Evolutionary conservation across 192 early-diverging fungal genomes (phyloP).

Genomic region (Mortierella claussenii): DNA sequence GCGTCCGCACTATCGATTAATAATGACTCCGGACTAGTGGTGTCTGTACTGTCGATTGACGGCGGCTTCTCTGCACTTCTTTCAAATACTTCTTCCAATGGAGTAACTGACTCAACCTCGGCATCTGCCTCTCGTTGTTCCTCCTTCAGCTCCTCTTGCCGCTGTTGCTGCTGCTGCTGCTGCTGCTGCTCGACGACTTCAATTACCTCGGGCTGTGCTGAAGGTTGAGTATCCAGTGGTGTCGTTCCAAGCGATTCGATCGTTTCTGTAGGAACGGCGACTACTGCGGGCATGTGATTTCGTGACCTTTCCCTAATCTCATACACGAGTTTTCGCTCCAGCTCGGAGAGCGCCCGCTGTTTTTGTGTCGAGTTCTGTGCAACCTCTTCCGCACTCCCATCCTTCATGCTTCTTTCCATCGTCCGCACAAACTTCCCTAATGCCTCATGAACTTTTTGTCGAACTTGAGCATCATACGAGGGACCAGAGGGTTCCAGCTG

Average conservation of each 20-base stretch:
- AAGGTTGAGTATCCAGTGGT: not conserved
- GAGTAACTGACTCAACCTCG: too few relatives aligned
- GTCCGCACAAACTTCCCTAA: constrained; percentile 11
- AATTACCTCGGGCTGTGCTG: not conserved
- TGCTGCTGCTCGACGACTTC: too few relatives aligned
- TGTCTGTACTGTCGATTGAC: too few relatives aligned
- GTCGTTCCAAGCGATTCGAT: not conserved
- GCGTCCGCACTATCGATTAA: too few relatives aligned
- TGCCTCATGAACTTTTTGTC: constrained; percentile 4
- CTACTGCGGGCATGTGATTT: not conserved
- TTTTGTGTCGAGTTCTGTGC: not conserved
- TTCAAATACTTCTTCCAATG: too few relatives aligned
- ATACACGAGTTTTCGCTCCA: constrained; percentile 27
- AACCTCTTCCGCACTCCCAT: not conserved
- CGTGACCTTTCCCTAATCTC: constrained; percentile 25
- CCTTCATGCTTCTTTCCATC: not conserved
- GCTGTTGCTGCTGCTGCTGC: too few relatives aligned
- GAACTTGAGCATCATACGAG: not conserved
- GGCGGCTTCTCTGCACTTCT: too few relatives aligned
- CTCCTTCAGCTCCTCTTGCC: too few relatives aligned
- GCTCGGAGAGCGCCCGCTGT: constrained; percentile 10
- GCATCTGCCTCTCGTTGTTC: too few relatives aligned
- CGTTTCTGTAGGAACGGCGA: not conserved
- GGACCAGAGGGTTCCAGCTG: not conserved
- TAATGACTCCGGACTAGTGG: too few relatives aligned